phyloP scores from a whole-genome alignment of 2,329 filamentous ascomycete genomes.

The Calonectria pseudoreteaudii region DNA sequence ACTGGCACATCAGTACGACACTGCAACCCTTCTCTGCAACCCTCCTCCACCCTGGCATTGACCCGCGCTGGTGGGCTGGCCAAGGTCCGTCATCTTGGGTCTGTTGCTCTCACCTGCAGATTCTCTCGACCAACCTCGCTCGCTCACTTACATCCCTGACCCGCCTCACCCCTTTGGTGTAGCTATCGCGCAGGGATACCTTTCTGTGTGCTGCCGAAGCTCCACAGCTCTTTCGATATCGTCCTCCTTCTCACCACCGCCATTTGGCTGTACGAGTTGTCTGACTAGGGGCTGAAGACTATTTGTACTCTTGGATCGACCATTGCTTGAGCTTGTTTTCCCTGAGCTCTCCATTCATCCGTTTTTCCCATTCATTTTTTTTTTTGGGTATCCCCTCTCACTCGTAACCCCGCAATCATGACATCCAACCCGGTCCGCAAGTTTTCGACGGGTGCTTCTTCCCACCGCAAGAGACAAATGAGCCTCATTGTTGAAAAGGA shows the following conservation, averaged over 20 bases:
- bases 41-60: conserved; percentile 28
- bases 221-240: conserved; percentile 44
- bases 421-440: conserved; percentile 47
- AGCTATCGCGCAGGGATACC: conserved; percentile 34
- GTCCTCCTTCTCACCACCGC: conserved; percentile 41
- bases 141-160: conserved; percentile 27
- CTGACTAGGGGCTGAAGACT: conserved; percentile 36
- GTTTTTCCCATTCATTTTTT: conserved; percentile 15
- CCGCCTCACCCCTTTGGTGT: conserved; percentile 29
- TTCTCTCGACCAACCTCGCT: conserved; percentile 15
- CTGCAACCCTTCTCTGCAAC: conserved; percentile 13
- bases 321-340: conserved; percentile 17
- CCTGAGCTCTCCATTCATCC: conserved; percentile 27
- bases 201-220: conserved; percentile 20
- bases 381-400: conserved; percentile 29
- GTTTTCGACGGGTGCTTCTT: conserved; percentile 59
- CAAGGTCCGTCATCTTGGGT: conserved; percentile 35
- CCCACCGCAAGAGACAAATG: conserved; percentile 60
- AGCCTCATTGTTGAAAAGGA: conserved; percentile 57
- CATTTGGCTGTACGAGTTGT: conserved; percentile 39
- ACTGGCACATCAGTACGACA: conserved; percentile 13
- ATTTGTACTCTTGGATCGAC: conserved; percentile 34
- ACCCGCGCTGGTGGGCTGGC: conserved; percentile 38
- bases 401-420: conserved; percentile 38
- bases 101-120: conserved; percentile 31